These are phyloP conservation scores for Didymella lethalis DNA, from an alignment of 2,329 filamentous ascomycete genomes.

Conservation along the genomic window DNA sequence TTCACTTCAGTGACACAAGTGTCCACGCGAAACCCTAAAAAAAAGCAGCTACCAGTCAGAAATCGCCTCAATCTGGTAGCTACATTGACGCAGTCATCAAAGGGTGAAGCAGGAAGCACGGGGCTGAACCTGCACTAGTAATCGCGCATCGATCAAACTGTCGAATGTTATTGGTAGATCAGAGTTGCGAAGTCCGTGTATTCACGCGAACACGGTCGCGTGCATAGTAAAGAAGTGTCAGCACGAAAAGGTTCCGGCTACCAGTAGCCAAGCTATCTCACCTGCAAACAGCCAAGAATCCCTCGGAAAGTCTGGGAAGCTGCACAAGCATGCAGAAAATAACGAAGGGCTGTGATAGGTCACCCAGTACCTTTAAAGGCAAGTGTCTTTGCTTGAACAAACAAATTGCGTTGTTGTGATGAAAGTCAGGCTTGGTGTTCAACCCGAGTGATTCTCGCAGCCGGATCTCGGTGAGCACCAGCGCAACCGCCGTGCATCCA, in stretches of 20 bases:
- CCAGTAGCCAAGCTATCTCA: constrained; percentile 3
- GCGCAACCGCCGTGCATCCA: constrained; percentile 17
- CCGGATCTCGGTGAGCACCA: constrained; percentile 27
- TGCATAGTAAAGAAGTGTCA: constrained; percentile 13
- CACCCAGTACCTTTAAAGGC: background rate
- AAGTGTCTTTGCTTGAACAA: background rate
- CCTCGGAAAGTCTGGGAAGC: background rate
- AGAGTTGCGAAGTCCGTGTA: constrained; percentile 9
- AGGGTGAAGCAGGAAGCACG: constrained; percentile 32
- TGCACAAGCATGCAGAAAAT: background rate
- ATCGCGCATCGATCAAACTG: constrained; percentile 1
- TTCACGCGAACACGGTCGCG: constrained; percentile 8
- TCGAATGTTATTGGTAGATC: constrained; percentile 4
- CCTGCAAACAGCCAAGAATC: constrained; percentile 1
- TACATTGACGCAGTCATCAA: constrained; percentile 30
- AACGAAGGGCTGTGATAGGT: background rate
- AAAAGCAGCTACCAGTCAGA: constrained; percentile 14
- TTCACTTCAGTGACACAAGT: constrained; percentile 24
- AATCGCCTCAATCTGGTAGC: constrained; percentile 2
- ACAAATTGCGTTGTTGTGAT: background rate
- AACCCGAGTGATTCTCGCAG: constrained; percentile 30
- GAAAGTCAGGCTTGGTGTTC: background rate
- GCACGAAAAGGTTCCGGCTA: constrained; percentile 18
- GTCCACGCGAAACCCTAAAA: constrained; percentile 24
- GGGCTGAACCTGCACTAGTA: constrained; percentile 11